phyloP scores from a whole-genome alignment of 768 basidiomycete genomes.

The Suillus clintonianus region DNA sequence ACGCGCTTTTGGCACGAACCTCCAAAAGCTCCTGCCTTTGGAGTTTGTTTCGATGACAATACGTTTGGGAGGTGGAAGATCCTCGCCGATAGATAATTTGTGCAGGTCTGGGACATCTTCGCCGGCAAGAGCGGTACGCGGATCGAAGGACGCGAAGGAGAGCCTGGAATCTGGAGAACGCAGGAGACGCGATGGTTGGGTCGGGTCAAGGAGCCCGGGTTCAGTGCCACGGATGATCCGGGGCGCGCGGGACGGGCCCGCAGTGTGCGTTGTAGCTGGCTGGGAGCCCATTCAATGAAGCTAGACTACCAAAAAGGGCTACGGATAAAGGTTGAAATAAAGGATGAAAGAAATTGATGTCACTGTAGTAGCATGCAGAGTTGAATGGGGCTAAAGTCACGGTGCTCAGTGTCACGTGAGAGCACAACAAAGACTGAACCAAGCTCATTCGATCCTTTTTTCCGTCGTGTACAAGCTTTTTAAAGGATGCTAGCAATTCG shows the following conservation, averaged over 20 bases:
- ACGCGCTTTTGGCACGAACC: conserved; percentile 75
- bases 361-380: neutral
- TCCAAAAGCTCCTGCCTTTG: conserved; percentile 62
- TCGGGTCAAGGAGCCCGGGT: conserved; percentile 68
- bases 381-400: neutral
- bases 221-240: conserved; percentile 40
- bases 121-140: conserved; percentile 55
- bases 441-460: neutral
- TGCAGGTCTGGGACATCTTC: conserved; percentile 37
- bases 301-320: neutral
- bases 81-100: conserved; percentile 47
- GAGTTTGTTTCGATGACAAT: conserved; percentile 70
- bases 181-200: conserved; percentile 64
- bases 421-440: neutral
- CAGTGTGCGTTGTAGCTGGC: neutral
- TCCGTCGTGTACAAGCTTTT: neutral
- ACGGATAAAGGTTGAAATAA: conserved; percentile 1
- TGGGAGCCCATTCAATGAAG: neutral
- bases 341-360: neutral
- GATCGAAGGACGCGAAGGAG: conserved; percentile 77
- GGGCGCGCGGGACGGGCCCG: neutral
- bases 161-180: conserved; percentile 58
- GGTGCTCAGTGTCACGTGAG: neutral
- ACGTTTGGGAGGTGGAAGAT: conserved; percentile 60
- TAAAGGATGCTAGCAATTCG: neutral